Base-by-base conservation (phyloP, 768 basidiomycete genomes). In the Lactifluus pinguis region DNA sequence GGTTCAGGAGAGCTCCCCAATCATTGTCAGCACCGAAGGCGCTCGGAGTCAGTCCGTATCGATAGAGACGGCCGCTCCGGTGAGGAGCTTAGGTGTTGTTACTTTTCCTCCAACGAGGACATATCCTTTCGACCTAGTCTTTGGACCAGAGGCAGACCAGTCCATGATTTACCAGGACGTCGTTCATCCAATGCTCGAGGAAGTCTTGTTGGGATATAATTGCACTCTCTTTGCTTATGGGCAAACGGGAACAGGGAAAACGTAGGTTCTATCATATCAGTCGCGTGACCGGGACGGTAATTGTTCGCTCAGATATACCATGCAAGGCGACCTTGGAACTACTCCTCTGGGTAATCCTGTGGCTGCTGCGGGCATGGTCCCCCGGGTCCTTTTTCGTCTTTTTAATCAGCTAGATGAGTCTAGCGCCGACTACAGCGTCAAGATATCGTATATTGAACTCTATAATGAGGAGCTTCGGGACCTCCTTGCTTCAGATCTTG, bases 381-480 rank as follows among this genome's bases (percentile, higher is more conserved):
- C 97, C 9, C 87, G 97, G 41, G 90, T 85, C 4, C 80, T 99
- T 4, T 92, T 95, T 71, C 86, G 88, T 25, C 82, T 98, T 2
- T 99, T 98, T 70, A 83, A 90, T 60, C 82, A 89, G 57, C 84
- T 99, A 9, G 93, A 95, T 67, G 79, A 82, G 9, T 81, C 82
- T 0, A 80, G 79, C 21, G 70, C 83, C 17, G 97, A 99, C 68
- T 98, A 85, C 70, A 88, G 90, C 68, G 94, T 99, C 70, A 93
- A 91, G 69, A 82, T 95, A 56, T 95, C 94, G 0, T 98, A 86
- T 72, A 79, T 99, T 55, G 97, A 99, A 71, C 79, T 99, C 21
- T 99, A 98, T 74, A 99, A 99, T 70, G 97, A 99, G 76, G 97
- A 98, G 70, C 82, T 99, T 6, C 88, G 97, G 25, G 97, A 99